Conservation (phyloP, 2,329 filamentous ascomycete genomes). For the Torrubiella hemipterigena region DNA sequence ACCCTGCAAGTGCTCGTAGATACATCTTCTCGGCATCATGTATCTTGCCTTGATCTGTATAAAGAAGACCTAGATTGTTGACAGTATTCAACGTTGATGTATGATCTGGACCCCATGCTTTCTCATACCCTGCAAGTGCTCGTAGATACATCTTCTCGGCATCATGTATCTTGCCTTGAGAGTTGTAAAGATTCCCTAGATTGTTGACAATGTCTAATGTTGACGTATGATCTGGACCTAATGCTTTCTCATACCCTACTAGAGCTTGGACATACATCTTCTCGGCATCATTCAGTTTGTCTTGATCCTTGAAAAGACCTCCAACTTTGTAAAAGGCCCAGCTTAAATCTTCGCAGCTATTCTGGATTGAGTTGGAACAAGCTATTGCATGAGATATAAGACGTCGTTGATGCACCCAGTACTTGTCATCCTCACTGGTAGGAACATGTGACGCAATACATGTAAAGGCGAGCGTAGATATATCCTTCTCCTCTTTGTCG, state of each 20-base stretch:
- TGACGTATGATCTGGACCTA: conserved; percentile 5
- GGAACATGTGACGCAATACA: conserved; percentile 8
- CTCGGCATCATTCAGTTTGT: conserved; percentile 14
- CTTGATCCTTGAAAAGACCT: conserved; percentile 11
- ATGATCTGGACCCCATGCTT: conserved; percentile 7
- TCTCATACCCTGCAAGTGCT: conserved; percentile 10
- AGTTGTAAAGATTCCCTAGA: conserved; percentile 11
- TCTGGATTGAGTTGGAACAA: conserved; percentile 1
- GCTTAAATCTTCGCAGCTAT: not conserved
- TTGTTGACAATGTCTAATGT: conserved; percentile 1
- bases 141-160: conserved; percentile 13
- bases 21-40: conserved; percentile 14
- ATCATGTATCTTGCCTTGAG: conserved; percentile 12
- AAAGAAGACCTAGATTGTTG: conserved; percentile 12
- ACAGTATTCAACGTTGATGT: not conserved
- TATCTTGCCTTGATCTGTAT: conserved; percentile 11
- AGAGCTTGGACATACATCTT: conserved; percentile 11
- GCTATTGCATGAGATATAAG: conserved; percentile 10
- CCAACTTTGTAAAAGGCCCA: conserved; percentile 10
- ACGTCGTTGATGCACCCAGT: conserved; percentile 8
- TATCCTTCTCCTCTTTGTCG: conserved; percentile 1
- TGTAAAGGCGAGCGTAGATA: conserved; percentile 4
- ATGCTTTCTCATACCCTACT: conserved; percentile 6
- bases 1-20: conserved; percentile 8
- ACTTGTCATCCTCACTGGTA: conserved; percentile 3